Evolutionary conservation across 1,139 yeast species (phyloP).

Genomic region (Neolecta irregularis): DNA sequence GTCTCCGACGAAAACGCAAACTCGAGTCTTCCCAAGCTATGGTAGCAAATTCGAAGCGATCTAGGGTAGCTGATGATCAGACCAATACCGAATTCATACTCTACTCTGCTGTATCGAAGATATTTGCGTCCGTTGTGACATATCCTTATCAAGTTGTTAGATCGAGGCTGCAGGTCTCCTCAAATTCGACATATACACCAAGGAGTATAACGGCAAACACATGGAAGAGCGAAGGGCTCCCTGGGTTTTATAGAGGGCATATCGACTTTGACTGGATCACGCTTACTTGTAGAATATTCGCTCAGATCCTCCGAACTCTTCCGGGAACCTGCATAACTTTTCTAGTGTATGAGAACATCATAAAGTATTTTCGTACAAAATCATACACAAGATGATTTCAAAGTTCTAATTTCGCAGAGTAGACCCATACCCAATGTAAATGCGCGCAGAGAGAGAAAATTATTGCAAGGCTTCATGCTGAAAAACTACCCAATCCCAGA

Average conservation of each 20-base stretch:
- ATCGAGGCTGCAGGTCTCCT: constrained; percentile 53
- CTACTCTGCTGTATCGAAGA: constrained; percentile 56
- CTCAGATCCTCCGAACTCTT: constrained; percentile 70
- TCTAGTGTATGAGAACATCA: constrained; percentile 71
- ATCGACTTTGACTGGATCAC: too few relatives aligned
- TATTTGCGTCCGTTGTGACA: constrained; percentile 47
- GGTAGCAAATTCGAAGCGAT: constrained; percentile 11
- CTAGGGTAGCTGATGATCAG: constrained; percentile 18
- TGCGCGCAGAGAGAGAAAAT: too few relatives aligned
- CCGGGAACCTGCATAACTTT: constrained; percentile 77
- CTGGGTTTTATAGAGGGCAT: constrained; percentile 77
- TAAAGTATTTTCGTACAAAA: too few relatives aligned
- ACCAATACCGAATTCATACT: constrained; percentile 42
- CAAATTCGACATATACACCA: constrained; percentile 20
- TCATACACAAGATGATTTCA: too few relatives aligned
- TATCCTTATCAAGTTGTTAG: constrained; percentile 80
- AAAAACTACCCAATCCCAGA: too few relatives aligned
- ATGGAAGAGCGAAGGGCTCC: constrained; percentile 34
- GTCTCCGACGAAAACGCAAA: too few relatives aligned
- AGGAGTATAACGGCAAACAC: constrained; percentile 22
- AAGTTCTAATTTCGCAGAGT: too few relatives aligned
- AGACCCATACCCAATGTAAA: too few relatives aligned
- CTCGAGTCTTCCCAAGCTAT: constrained; percentile 1
- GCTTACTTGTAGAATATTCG: too few relatives aligned
- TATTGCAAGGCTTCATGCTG: too few relatives aligned